Base-by-base conservation (phyloP, 768 basidiomycete species). In the Hysterangium stoloniferum region DNA sequence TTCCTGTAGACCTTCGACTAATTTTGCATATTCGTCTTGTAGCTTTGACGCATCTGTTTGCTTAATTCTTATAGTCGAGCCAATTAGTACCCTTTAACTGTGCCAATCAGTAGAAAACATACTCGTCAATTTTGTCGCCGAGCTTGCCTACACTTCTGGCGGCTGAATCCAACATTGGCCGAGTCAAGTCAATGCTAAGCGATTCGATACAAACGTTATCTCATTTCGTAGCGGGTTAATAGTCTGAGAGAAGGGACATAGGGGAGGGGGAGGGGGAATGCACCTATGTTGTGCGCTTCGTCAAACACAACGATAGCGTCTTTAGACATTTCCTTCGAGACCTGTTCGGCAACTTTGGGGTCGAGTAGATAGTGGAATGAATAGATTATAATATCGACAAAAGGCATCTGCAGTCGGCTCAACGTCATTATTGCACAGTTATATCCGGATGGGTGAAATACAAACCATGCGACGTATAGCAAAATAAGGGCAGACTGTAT, bases 201-300 rank as follows among this genome's bases (percentile, higher is more conserved):
- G 96, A 97, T 62, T 99, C 96, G 61, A 99, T 95, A 66, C 96
- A 99, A 40, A 99, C 96, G 64, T 99, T 99, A 62, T 99, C 95
- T 85, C 22, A 28, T 36, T 60, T 12, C 48, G 52, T 36, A 31
- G 47, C 19, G 25, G 32, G 19, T 28, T 4, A 31, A 31, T 2
- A 6, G 6, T 13, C 11, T 40, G 13, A 28, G 29, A 45, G 47
- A 29, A 48, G 33, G 33, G 47, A 44, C 48, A 50, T n/a, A n/a
- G n/a, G n/a, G n/a, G n/a, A n/a, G n/a, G n/a, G n/a, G n/a, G n/a
- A n/a, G n/a, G n/a, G n/a, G n/a, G 15, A 24, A 56, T 74, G 51
- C 58, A 93, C 94, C 94, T 45, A 99, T 99, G 64, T 99, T 99
- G 67, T 99, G 96, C 13, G 96, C 96, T 63, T 99, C 96, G 61